Evolutionary conservation across 805 yeast genomes (phyloP).

Genomic region (Suhomyces faveliae): DNA sequence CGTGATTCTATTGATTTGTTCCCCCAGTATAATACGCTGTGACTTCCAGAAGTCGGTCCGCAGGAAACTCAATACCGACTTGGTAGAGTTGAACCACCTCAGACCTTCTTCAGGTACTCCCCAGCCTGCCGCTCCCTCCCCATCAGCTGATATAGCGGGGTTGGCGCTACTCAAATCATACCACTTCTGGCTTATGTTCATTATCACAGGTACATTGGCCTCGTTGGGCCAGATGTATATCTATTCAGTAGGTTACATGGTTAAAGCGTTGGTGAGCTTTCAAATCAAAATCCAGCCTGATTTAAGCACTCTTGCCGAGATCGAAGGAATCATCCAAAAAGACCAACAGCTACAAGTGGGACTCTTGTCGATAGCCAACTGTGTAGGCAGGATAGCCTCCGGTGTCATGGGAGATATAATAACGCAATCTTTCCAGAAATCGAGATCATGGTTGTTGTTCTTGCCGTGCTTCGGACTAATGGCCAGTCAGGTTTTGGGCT

Average conservation of each 20-base stretch:
- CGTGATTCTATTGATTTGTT: slow-evolving; percentile 41
- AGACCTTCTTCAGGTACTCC: slow-evolving; percentile 7
- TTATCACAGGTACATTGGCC: slow-evolving; percentile 39
- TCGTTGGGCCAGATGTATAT: slow-evolving; percentile 48
- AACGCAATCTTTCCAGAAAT: slow-evolving; percentile 41
- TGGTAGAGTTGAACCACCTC: slow-evolving; percentile 9
- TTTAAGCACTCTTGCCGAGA: slow-evolving; percentile 8
- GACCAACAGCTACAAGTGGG: slow-evolving; percentile 75
- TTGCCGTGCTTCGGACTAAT: slow-evolving; percentile 50
- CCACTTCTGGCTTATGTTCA: slow-evolving; percentile 40
- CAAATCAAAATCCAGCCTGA: slow-evolving; percentile 7
- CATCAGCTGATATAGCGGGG: slow-evolving; percentile 15
- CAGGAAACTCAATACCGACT: background rate
- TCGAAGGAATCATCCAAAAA: slow-evolving; percentile 42
- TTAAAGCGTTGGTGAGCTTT: slow-evolving; percentile 33
- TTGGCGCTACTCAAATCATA: slow-evolving; percentile 19
- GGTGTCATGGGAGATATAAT: slow-evolving; percentile 67
- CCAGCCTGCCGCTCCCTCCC: too few species aligned
- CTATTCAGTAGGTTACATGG: slow-evolving; percentile 46
- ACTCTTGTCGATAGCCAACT: slow-evolving; percentile 64
- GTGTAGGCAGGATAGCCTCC: slow-evolving; percentile 60
- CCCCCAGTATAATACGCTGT: slow-evolving; percentile 45
- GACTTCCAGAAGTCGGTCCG: slow-evolving; percentile 32
- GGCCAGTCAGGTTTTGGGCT: slow-evolving; percentile 51
- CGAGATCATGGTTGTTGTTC: slow-evolving; percentile 54